Conservation (phyloP, 225 moss, liverwort and hornwort genomes). For the Anthoceros angustus region DNA sequence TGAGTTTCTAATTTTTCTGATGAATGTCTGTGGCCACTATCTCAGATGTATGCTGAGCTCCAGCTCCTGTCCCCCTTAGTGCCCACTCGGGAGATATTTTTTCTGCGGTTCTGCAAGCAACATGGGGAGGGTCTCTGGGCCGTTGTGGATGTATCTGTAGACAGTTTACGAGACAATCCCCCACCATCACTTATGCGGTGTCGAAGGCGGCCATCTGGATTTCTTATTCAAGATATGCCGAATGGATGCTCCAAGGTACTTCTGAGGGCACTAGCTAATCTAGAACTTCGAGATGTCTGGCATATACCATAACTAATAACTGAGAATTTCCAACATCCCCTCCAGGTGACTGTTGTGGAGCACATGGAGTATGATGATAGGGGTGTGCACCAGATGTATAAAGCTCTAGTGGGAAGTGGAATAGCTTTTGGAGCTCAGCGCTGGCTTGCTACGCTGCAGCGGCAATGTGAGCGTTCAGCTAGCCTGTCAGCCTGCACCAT, state of each 20-base stretch:
- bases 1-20: neutral
- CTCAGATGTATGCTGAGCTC: slow-evolving; percentile 75
- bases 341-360: slow-evolving; percentile 48
- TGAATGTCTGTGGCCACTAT: neutral
- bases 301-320: neutral
- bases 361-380: slow-evolving; percentile 83
- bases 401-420: slow-evolving; percentile 59
- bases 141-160: slow-evolving; percentile 52
- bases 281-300: neutral
- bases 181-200: slow-evolving; percentile 79
- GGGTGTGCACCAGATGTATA: slow-evolving; percentile 65
- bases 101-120: slow-evolving; percentile 81
- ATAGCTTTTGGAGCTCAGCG: slow-evolving; percentile 77
- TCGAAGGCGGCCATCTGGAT: slow-evolving; percentile 73
- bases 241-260: slow-evolving; percentile 77
- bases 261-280: neutral
- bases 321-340: neutral
- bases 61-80: slow-evolving; percentile 73
- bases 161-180: slow-evolving; percentile 40
- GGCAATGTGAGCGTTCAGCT: slow-evolving; percentile 76
- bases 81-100: slow-evolving; percentile 70
- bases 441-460: slow-evolving; percentile 69
- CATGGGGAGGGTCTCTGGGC: slow-evolving; percentile 72
- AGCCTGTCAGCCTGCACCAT: slow-evolving; percentile 73
- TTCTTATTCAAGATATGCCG: slow-evolving; percentile 71